Base-by-base conservation (phyloP, 371 early-diverging fungal species). In the Mortierella sp. region DNA sequence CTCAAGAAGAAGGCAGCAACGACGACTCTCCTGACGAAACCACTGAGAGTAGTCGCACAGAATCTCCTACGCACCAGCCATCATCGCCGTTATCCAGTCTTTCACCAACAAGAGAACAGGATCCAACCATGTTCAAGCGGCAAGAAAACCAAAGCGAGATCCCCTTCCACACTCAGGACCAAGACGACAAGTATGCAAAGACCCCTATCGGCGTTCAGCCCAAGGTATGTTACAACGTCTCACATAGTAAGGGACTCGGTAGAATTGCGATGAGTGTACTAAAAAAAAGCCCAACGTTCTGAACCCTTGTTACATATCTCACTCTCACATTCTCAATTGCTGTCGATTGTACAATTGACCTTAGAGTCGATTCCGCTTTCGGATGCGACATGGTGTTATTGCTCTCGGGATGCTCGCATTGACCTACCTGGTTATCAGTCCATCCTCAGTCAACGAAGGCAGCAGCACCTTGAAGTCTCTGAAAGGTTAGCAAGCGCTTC, bases 111-210 rank as follows among this genome's bases (percentile, higher is more conserved):
- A n/a, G 59, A 10, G 51, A 44, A 40, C 50, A 64, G 26, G 72
- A 72, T 37, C 26, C 73, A 14, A 50, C 50, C 44, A 83, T 83
- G 80, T 77, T 83, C 64, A 55, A 48, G 44, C 53, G 61, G 53
- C 57, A 77, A 46, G 78, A 77, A 4, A 53, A 69, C 4, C 57
- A 57, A 5, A 61, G 48, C 21, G 73, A 57, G 19, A 74, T 80
- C 26, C 76, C 76, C 16, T 34, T 75, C 51, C 78, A 79, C 24
- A 21, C 14, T 26, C 69, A 64, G 2, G 53, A 77, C 37, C n/a
- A 64, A n/a, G 86, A 86, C 40, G 86, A 86, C 79, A 86, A 82
- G 73, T 86, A 82, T 48, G 67, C 59, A 69, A 86, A 85, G 69
- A 5, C 71, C 2, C 72, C 82, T 2, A 57, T 67, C 3, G 28